Evolutionary conservation across 2,329 filamentous ascomycete genomes (phyloP), one percentile per base, ranked within the genome.

Genomic region (Metarhizium guizhouense): DNA sequence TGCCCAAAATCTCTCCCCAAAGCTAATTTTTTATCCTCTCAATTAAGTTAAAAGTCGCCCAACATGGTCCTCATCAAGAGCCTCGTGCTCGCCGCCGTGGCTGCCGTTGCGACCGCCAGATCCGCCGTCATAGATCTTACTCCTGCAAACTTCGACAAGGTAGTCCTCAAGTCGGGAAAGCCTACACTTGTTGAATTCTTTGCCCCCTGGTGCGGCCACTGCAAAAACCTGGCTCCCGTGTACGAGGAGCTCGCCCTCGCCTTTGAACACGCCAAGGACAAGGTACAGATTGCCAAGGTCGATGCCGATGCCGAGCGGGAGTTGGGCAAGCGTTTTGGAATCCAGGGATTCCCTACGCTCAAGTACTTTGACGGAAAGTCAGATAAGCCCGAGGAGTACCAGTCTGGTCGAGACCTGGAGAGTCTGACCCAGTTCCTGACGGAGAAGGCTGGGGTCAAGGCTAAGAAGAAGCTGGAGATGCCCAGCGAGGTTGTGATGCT

Each of bases 321-420:
- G 18, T 78, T 99, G 60, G 93, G 92, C 63, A 88, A 89, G 80
- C 81, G 85, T 61, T 97, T 92, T 67, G 90, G 88, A 47, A 82
- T 99, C 51, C 87, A 94, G 74, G 95, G 95, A 20, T 99, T 97
- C 79, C 94, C 94, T 20, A 99, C 94, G 0, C 76, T 99, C 67
- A 99, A 99, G 76, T 99, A 84, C 81, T 99, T 99, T 67, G 92
- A 97, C 73, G 94, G 94, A 64, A 95, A 95, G 81, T 93, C 87
- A 70, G 85, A 90, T 58, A 86, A 82, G 67, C 92, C 93, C 0
- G 76, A 81, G 60, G 91, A 96, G 59, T 99, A 97, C 77, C 87
- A 82, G 58, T 86, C 89, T 58, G 91, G 89, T 36, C 84, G 94
- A 56, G 93, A 96, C 70, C 70, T 99, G 30, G 94, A 97, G 65